A percentile compares a stretch with the other conserved stretches of the same genome.
Conservation (phyloP, 31 red algal genomes). For the Asparagopsis taxiformis region DNA sequence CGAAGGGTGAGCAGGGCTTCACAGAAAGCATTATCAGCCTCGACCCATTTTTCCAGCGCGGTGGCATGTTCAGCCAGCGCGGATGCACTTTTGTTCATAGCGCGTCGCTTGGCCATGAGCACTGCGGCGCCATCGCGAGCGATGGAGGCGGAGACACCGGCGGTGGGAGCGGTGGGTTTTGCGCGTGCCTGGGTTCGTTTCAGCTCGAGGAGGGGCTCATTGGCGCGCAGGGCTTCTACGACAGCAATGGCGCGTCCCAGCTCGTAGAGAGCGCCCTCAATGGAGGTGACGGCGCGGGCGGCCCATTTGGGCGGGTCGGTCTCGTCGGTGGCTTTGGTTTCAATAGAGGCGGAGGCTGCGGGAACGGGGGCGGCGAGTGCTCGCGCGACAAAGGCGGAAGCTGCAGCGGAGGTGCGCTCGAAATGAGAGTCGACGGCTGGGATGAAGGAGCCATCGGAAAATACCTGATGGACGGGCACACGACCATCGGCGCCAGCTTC, state of each 20-base stretch:
- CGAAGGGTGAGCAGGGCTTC: slow-evolving; percentile 45
- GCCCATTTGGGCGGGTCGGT: slow-evolving; percentile 45
- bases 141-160: slow-evolving; percentile 6
- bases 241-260: slow-evolving; percentile 48
- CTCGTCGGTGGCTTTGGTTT: slow-evolving; percentile 46
- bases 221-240: slow-evolving; percentile 63
- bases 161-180: slow-evolving; percentile 6
- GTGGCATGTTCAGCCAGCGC: slow-evolving; percentile 23
- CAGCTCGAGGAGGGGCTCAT: slow-evolving; percentile 23
- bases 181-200: slow-evolving; percentile 29
- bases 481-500: slow-evolving; percentile 53
- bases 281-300: slow-evolving; percentile 28
- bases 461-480: slow-evolving; percentile 46
- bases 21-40: slow-evolving; percentile 51
- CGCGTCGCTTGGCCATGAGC: slow-evolving; percentile 50
- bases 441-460: slow-evolving; percentile 54
- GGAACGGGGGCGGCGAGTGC: no score
- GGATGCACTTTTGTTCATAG: slow-evolving; percentile 14
- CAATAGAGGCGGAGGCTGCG: no score
- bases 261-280: slow-evolving; percentile 60
- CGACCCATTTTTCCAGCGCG: slow-evolving; percentile 40
- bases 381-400: no score
- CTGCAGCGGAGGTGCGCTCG: slow-evolving; percentile 58
- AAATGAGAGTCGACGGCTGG: slow-evolving; percentile 53
- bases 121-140: slow-evolving; percentile 38